These are phyloP conservation scores for Lojkania enalia DNA, from an alignment of 2,329 filamentous ascomycete genomes.

Conservation along the genomic window DNA sequence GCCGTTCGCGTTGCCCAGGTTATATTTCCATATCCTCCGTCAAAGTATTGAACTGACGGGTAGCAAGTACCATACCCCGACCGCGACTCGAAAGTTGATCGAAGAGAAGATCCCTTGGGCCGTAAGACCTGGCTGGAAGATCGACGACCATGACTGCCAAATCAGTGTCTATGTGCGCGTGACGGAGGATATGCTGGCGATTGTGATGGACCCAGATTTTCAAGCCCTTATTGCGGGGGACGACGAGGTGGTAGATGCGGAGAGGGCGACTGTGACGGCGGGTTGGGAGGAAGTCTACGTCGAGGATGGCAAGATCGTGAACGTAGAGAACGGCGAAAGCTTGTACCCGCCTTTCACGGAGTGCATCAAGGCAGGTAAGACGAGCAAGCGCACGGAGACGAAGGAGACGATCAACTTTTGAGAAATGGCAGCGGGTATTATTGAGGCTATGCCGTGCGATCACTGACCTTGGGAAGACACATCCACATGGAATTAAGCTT, in stretches of 20 bases:
- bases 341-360: not conserved
- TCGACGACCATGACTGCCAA: slow-evolving; percentile 2
- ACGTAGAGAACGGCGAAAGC: not conserved
- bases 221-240: slow-evolving; percentile 2
- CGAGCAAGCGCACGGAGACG: too few species aligned
- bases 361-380: too few species aligned
- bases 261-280: not conserved
- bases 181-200: slow-evolving; percentile 3
- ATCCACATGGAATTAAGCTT: too few species aligned
- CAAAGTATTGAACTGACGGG: not conserved
- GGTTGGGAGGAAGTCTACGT: slow-evolving; percentile 10
- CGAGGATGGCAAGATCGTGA: slow-evolving; percentile 4
- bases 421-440: too few species aligned
- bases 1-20: not conserved
- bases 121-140: slow-evolving; percentile 1
- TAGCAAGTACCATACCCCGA: slow-evolving; percentile 1
- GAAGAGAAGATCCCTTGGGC: slow-evolving; percentile 2
- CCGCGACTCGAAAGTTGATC: not conserved
- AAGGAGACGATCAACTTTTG: too few species aligned
- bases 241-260: slow-evolving; percentile 1
- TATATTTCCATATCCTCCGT: not conserved
- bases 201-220: slow-evolving; percentile 7
- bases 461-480: too few species aligned
- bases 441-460: too few species aligned
- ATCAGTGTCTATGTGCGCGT: slow-evolving; percentile 4